These are phyloP conservation scores for Candida wancherniae DNA, from an alignment of 805 yeast genomes.

Conservation along the genomic window DNA sequence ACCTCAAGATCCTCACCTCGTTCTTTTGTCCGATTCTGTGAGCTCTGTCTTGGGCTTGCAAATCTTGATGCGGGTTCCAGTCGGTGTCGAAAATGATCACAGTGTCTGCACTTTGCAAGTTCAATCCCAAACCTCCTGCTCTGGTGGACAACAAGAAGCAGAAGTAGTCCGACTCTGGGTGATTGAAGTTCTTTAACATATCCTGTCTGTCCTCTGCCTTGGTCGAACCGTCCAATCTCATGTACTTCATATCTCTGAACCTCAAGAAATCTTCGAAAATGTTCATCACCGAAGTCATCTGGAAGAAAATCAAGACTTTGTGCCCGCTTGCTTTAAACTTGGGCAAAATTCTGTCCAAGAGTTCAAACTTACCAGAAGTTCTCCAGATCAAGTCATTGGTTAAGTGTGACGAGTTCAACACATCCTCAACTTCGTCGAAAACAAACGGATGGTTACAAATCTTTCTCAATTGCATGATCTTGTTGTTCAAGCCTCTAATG, in stretches of 20 bases:
- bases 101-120: slow-evolving; percentile 83
- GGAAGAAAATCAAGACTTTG: slow-evolving; percentile 76
- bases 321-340: slow-evolving; percentile 73
- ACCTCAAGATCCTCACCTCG: slow-evolving; percentile 75
- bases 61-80: slow-evolving; percentile 91
- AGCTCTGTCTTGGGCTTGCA: slow-evolving; percentile 87
- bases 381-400: slow-evolving; percentile 71
- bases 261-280: slow-evolving; percentile 82
- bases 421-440: slow-evolving; percentile 73
- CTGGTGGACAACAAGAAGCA: slow-evolving; percentile 76
- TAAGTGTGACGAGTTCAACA: slow-evolving; percentile 56
- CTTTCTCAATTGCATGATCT: slow-evolving; percentile 80
- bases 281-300: slow-evolving; percentile 88
- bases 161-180: slow-evolving; percentile 71
- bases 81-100: slow-evolving; percentile 84
- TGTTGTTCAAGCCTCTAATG: slow-evolving; percentile 72
- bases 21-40: slow-evolving; percentile 88
- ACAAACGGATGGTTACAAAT: slow-evolving; percentile 87
- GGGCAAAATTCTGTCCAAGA: slow-evolving; percentile 69
- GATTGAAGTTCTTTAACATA: slow-evolving; percentile 69
- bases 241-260: slow-evolving; percentile 59
- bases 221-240: slow-evolving; percentile 78
- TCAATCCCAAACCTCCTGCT: slow-evolving; percentile 87
- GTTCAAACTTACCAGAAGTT: slow-evolving; percentile 75
- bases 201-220: slow-evolving; percentile 80